Evolutionary conservation across 73 alveolate genomes (phyloP), one percentile per base, ranked within the genome.

Genomic region (Paramecium sonneborni): DNA sequence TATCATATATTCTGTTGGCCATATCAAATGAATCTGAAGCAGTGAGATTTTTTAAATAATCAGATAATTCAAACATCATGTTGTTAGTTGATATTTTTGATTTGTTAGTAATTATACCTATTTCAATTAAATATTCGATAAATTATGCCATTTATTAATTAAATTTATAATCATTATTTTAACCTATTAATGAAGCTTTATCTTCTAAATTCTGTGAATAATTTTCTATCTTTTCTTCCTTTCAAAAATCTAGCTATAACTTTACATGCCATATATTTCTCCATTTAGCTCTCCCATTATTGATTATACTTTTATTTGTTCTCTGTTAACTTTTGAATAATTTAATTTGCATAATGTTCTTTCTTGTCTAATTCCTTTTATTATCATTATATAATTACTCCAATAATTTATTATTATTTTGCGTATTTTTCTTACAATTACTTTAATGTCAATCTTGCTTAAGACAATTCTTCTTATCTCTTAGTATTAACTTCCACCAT

Each of bases 21-120:
- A 79, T 38, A 79, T 79, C 90, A 34, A 43, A 79, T 43, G 90
- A 39, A 41, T 79, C 90, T 21, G 76, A 43, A 1, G 90, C 74
- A 3, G 76, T 24, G 1, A 79, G 48, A 79, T 79, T 79, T 39
- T 79, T 79, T 23, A 79, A 79, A 44, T 79, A 79, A 34, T 79
- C 90, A 12, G 90, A 79, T 39, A 79, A 26, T 10, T 57, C 10
- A 24, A 79, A 79, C 55, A 79, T 23, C 39, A 79, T 18, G 56
- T 79, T 79, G 32, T 79, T 43, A 15, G 30, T 24, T 6, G 74
- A 44, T 23, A 79, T 79, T 43, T 38, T 5, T 21, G 8, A n/a
- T 3, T 79, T 79, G 14, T 34, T 26, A 20, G 43, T 20, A 20
- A 79, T 39, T 20, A 79, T 39, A 12, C 90, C 90, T n/a, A 46